phyloP scores from a whole-genome alignment of 2,329 filamentous ascomycete genomes.

The Fusarium piperis region DNA sequence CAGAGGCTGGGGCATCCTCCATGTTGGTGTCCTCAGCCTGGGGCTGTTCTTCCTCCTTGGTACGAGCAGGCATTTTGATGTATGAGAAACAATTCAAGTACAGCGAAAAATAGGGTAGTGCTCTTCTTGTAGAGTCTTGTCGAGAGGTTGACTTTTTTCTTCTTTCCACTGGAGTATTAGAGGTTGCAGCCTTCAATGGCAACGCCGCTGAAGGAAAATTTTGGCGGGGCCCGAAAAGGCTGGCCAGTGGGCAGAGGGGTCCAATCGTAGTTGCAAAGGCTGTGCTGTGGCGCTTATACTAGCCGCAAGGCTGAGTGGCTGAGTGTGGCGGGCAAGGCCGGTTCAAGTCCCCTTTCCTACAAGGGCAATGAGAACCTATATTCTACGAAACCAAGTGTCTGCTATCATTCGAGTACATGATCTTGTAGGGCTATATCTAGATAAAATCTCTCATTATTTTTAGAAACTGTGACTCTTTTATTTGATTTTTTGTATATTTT shows the following conservation, averaged over 20 bases:
- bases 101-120: background rate
- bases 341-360: background rate
- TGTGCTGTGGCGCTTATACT: background rate
- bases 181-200: slow-evolving; percentile 6
- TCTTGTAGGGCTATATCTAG: background rate
- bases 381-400: background rate
- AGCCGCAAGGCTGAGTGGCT: background rate
- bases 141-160: slow-evolving; percentile 3
- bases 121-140: background rate
- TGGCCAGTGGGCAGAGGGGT: slow-evolving; percentile 3
- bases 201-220: slow-evolving; percentile 26
- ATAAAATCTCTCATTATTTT: too few relatives aligned
- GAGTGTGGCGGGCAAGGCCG: background rate
- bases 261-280: background rate
- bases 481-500: background rate
- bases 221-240: slow-evolving; percentile 27
- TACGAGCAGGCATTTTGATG: slow-evolving; percentile 52
- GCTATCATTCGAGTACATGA: background rate
- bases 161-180: slow-evolving; percentile 4
- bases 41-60: slow-evolving; percentile 47
- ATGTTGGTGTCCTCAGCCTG: slow-evolving; percentile 51
- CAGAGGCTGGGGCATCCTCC: slow-evolving; percentile 56
- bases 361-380: background rate
- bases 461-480: too few relatives aligned
- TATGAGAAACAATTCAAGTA: background rate